phyloP scores from a whole-genome alignment of 495 filamentous ascomycete species.

The Clohesyomyces aquaticus region DNA sequence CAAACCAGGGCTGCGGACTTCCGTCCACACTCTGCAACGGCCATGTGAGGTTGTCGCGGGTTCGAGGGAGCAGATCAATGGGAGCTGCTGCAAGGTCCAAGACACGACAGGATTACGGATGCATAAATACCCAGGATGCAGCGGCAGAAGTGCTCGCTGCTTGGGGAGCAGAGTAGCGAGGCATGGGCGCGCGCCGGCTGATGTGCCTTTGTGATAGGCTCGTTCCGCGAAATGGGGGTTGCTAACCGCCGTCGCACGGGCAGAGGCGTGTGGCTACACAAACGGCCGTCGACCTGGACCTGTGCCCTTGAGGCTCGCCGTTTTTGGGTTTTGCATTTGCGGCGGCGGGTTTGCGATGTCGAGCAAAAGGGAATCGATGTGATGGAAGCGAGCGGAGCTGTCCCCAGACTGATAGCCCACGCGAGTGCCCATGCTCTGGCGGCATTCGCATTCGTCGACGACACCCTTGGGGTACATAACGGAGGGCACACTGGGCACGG shows the following conservation, averaged over 20 bases:
- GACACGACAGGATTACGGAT: slow-evolving; percentile 14
- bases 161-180: neutral
- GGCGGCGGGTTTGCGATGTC: neutral
- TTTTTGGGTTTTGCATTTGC: neutral
- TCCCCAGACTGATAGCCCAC: no score
- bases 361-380: neutral
- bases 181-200: slow-evolving; percentile 11
- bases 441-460: neutral
- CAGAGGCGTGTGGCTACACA: slow-evolving; percentile 34
- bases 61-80: neutral
- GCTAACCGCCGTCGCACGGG: slow-evolving; percentile 31
- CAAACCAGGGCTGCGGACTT: neutral
- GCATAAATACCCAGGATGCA: slow-evolving; percentile 6
- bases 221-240: neutral
- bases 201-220: slow-evolving; percentile 24
- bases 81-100: slow-evolving; percentile 27
- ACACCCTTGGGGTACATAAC: no score
- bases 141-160: slow-evolving; percentile 21
- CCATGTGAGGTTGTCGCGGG: neutral
- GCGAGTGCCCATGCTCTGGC: neutral
- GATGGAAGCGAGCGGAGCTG: no score
- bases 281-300: no score
- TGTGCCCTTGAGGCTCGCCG: neutral
- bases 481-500: no score
- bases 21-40: neutral